Percentiles rank a stretch among this genome's conserved stretches.
phyloP scores from a whole-genome alignment of 192 early-diverging fungal species.

The Backusella liffmaniae region DNA sequence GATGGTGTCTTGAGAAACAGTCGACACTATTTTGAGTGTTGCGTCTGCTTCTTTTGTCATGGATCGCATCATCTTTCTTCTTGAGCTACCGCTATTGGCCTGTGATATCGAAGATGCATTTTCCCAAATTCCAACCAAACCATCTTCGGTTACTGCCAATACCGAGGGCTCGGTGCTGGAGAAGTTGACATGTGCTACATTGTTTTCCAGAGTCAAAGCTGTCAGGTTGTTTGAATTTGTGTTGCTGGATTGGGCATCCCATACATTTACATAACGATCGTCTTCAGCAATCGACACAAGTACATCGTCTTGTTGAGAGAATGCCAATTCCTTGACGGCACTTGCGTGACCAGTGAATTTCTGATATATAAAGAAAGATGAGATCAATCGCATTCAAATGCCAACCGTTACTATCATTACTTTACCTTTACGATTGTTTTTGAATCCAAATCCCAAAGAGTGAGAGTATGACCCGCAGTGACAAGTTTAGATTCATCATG shows the following conservation, averaged over 20 bases:
- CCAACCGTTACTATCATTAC: no score
- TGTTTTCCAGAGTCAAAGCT: constrained; percentile 49
- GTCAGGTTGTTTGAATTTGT: constrained; percentile 41
- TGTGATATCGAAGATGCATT: constrained; percentile 31
- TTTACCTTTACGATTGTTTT: constrained; percentile 42
- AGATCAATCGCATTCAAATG: no score
- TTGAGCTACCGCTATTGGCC: neutral
- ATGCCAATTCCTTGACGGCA: constrained; percentile 45
- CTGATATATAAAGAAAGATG: neutral
- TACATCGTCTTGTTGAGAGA: constrained; percentile 46
- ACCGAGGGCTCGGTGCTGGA: constrained; percentile 41
- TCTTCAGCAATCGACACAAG: constrained; percentile 47
- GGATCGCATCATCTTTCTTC: constrained; percentile 42
- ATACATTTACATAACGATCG: constrained; percentile 56
- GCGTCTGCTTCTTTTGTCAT: constrained; percentile 44
- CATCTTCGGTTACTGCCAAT: constrained; percentile 53
- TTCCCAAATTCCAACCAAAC: constrained; percentile 51
- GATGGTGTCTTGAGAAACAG: constrained; percentile 22
- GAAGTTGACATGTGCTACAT: constrained; percentile 45
- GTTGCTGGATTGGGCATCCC: constrained; percentile 45
- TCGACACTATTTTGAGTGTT: constrained; percentile 44
- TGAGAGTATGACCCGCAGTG: constrained; percentile 55
- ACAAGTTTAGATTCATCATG: constrained; percentile 51
- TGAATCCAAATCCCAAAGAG: constrained; percentile 49
- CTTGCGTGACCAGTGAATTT: constrained; percentile 57